These are phyloP conservation scores for Grosmannia huntii DNA, from an alignment of 2,329 filamentous ascomycete genomes.

Conservation along the genomic window DNA sequence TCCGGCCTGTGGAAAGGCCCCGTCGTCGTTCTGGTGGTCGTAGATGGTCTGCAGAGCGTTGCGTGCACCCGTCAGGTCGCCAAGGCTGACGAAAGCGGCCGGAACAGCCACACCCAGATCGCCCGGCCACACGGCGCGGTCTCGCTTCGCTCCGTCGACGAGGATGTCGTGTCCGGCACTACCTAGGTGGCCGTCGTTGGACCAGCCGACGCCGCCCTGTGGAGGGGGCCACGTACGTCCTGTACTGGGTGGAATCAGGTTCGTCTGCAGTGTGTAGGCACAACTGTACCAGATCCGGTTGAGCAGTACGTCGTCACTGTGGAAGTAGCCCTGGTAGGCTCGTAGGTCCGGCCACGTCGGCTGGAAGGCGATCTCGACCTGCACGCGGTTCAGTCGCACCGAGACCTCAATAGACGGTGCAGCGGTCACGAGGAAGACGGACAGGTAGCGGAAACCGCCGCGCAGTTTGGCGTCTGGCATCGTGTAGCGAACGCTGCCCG, in stretches of 20 bases:
- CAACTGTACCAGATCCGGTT: slow-evolving; percentile 41
- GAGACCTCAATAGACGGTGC: neutral
- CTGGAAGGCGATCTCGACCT: slow-evolving; percentile 24
- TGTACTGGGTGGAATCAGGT: slow-evolving; percentile 19
- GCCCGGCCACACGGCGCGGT: slow-evolving; percentile 41
- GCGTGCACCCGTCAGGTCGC: slow-evolving; percentile 20
- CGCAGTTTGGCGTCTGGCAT: slow-evolving; percentile 31
- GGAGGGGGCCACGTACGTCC: slow-evolving; percentile 24
- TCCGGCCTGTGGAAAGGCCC: slow-evolving; percentile 37
- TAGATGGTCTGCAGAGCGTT: slow-evolving; percentile 33
- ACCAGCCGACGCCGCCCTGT: slow-evolving; percentile 25
- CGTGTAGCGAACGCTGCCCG: slow-evolving; percentile 20
- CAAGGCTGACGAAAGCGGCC: slow-evolving; percentile 34
- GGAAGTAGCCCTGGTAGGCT: slow-evolving; percentile 42
- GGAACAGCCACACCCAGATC: slow-evolving; percentile 43
- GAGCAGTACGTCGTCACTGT: slow-evolving; percentile 33
- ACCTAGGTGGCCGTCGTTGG: slow-evolving; percentile 20
- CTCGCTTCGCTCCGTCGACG: slow-evolving; percentile 41
- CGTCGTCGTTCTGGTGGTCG: slow-evolving; percentile 23
- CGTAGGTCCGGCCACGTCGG: slow-evolving; percentile 32
- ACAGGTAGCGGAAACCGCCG: slow-evolving; percentile 39
- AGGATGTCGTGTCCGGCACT: slow-evolving; percentile 18
- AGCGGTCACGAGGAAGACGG: neutral
- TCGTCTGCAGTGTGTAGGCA: slow-evolving; percentile 31
- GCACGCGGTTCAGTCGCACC: slow-evolving; percentile 20